phyloP scores from a whole-genome alignment of 2,329 filamentous ascomycete genomes.

The Diplodia scrobiculata region DNA sequence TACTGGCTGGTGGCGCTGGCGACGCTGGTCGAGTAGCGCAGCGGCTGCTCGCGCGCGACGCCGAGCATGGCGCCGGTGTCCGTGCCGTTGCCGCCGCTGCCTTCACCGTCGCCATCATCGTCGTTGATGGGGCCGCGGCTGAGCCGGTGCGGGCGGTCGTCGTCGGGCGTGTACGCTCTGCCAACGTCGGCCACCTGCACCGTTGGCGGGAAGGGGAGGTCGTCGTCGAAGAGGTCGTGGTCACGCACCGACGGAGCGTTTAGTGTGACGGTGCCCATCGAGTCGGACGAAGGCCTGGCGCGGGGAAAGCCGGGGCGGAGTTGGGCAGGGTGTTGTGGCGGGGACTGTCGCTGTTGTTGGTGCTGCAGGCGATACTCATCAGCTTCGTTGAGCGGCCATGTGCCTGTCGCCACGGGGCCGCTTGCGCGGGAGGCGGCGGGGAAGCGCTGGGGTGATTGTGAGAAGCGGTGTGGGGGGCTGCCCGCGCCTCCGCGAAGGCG shows the following conservation, averaged over 20 bases:
- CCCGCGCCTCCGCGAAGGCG: neutral
- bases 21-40: neutral
- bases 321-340: neutral
- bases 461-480: constrained; percentile 5
- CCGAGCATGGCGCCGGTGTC: neutral
- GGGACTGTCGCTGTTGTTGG: constrained; percentile 12
- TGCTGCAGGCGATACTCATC: neutral
- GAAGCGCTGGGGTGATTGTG: constrained; percentile 16
- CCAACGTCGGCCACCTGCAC: neutral
- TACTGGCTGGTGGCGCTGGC: constrained; percentile 8
- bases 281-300: neutral
- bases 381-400: constrained; percentile 16
- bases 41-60: neutral
- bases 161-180: constrained; percentile 18
- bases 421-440: neutral
- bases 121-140: neutral
- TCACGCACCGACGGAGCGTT: neutral
- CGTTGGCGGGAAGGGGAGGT: neutral
- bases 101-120: neutral
- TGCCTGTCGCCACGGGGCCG: neutral
- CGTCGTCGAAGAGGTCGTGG: neutral
- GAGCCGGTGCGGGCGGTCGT: constrained; percentile 6
- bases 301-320: constrained; percentile 11
- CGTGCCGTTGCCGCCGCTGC: neutral
- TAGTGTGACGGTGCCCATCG: constrained; percentile 15